A percentile compares a stretch with the other conserved stretches of the same genome.
Conservation (phyloP, 768 basidiomycete genomes). For the Suillus fuscotomentosus region DNA sequence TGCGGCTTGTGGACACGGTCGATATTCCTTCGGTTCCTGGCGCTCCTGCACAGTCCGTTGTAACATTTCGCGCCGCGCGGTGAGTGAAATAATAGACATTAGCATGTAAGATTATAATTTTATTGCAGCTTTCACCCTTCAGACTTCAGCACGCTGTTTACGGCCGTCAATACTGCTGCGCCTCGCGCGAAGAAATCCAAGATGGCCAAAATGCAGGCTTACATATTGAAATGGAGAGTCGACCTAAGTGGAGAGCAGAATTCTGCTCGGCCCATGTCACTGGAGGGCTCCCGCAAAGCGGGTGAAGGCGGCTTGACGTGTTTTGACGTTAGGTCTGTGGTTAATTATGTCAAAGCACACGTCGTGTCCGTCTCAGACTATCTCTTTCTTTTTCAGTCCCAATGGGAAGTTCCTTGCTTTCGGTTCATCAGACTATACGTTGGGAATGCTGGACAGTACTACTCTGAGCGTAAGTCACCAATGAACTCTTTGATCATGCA, state of each 20-base stretch:
- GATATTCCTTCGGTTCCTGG: conserved; percentile 52
- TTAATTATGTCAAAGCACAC: conserved; percentile 7
- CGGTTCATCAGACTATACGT: conserved; percentile 82
- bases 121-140: conserved; percentile 54
- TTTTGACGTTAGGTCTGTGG: conserved; percentile 78
- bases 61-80: conserved; percentile 66
- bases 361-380: conserved; percentile 8
- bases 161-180: conserved; percentile 67
- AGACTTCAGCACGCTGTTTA: conserved; percentile 55
- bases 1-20: conserved; percentile 50
- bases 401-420: conserved; percentile 83
- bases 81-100: conserved; percentile 19
- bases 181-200: conserved; percentile 57
- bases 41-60: conserved; percentile 38
- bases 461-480: conserved; percentile 64
- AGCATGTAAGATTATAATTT: conserved; percentile 10
- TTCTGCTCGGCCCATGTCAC: conserved; percentile 57
- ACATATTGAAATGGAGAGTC: conserved; percentile 72
- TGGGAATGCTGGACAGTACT: conserved; percentile 79
- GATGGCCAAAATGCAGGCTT: conserved; percentile 55
- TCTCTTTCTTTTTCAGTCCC: conserved; percentile 43
- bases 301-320: conserved; percentile 81
- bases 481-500: background rate
- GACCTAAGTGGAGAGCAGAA: conserved; percentile 54
- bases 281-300: conserved; percentile 65